Evolutionary conservation across 257 asterid genomes (phyloP), one percentile per base, ranked within the genome.

Genomic region (Echites panduratus): DNA sequence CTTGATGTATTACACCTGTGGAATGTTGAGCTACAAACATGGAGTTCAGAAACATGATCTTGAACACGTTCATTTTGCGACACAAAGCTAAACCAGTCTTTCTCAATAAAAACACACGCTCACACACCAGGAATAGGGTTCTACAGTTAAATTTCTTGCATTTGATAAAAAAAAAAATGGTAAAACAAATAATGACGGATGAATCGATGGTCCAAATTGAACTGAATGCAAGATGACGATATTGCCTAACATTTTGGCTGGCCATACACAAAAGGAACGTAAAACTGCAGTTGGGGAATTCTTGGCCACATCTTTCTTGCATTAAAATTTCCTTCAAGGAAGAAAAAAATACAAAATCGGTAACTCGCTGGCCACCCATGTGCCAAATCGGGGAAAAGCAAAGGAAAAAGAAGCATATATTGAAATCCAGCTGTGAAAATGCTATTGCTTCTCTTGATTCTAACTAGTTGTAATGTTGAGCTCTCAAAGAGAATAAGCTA

Each of bases 401-500:
- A 24, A 22, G 16, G 47, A n/a, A 26, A 68, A 4, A 17, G 38
- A 58, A n/a, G 4, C 68, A 26, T 3, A 27, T n/a, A 40, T 27
- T 6, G 16, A 8, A 64, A 53, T 20, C 35, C 70, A 26, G 9
- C 53, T 40, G 8, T 24, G 48, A 14, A 40, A 62, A 20, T 6
- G 35, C 54, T 64, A 64, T 48, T 40, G 19, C 47, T 17, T 70
- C 57, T 29, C 38, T 71, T n/a, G 24, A 26, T 14, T 47, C 63
- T 29, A 22, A 57, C 49, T 35, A 22, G 27, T 69, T 45, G 58
- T 68, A 2, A 20, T 32, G n/a, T n/a, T 38, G 72, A 40, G 16
- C 47, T 70, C 74, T 40, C 22, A 35, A 58, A 77, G 26, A 66
- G 38, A 68, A 32, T 70, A 40, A 72, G 26, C 44, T 44, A 48